Conservation (phyloP, 305 asterid genomes). For the Lippia alba region DNA sequence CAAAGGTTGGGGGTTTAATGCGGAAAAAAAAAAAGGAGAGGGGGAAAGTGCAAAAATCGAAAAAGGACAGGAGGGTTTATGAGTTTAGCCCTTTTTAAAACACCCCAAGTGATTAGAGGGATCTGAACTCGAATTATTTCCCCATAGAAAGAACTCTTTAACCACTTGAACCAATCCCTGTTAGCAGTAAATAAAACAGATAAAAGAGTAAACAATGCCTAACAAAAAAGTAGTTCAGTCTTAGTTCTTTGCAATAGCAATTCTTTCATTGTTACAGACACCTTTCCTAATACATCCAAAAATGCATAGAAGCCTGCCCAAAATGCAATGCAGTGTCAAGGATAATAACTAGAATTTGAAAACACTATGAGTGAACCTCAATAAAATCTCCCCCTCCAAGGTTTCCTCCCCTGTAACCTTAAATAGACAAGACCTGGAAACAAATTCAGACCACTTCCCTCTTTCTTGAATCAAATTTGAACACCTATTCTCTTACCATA, state of each 20-base stretch:
- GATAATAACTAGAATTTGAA: slow-evolving; percentile 27
- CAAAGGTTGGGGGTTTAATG: no score
- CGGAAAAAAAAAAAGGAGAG: no score
- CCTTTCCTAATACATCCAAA: slow-evolving; percentile 13
- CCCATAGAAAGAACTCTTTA: no score
- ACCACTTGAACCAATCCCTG: no score
- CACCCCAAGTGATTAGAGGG: no score
- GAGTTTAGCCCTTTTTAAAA: no score
- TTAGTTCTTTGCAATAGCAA: slow-evolving; percentile 13
- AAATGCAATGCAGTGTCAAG: slow-evolving; percentile 16
- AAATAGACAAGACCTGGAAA: slow-evolving; percentile 32
- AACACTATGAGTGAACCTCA: slow-evolving; percentile 32
- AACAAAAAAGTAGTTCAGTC: slow-evolving; percentile 1
- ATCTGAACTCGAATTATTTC: no score
- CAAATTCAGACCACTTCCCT: slow-evolving; percentile 15
- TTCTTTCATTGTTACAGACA: slow-evolving; percentile 10
- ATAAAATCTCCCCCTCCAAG: slow-evolving; percentile 34
- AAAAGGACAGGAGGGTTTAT: no score
- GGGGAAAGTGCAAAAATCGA: no score
- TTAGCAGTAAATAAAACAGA: no score
- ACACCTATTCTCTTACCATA: not conserved
- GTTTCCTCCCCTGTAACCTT: slow-evolving; percentile 21
- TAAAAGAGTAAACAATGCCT: not conserved
- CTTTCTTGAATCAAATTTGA: not conserved
- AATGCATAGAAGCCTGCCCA: slow-evolving; percentile 25